Evolutionary conservation across 768 basidiomycete genomes (phyloP).

Genomic region (Steccherinum ochraceum): DNA sequence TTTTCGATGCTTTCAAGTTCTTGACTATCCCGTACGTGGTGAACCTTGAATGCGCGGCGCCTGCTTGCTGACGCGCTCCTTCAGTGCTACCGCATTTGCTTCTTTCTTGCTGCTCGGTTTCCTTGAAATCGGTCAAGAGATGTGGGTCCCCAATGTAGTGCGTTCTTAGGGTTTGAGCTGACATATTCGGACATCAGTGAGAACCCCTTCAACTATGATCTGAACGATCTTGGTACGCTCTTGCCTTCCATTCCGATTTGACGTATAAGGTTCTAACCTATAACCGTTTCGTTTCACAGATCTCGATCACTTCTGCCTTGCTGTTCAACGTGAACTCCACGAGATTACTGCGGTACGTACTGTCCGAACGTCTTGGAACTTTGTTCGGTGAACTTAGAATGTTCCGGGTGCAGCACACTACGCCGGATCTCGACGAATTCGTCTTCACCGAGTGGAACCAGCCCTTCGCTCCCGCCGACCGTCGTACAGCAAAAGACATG

Average conservation of each 20-base stretch:
- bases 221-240: slow-evolving; percentile 54
- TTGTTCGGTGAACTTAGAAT: slow-evolving; percentile 21
- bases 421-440: slow-evolving; percentile 44
- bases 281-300: slow-evolving; percentile 27
- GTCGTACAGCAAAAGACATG: slow-evolving; percentile 51
- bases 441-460: slow-evolving; percentile 56
- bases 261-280: background rate
- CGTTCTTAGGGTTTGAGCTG: background rate
- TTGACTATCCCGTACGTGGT: slow-evolving; percentile 44
- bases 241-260: background rate
- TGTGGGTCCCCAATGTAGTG: slow-evolving; percentile 25
- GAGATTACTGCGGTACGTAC: slow-evolving; percentile 62
- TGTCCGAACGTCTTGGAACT: slow-evolving; percentile 1
- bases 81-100: slow-evolving; percentile 50
- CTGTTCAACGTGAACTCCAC: slow-evolving; percentile 62
- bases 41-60: background rate
- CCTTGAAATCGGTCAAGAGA: slow-evolving; percentile 65
- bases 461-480: slow-evolving; percentile 64
- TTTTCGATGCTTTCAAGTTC: slow-evolving; percentile 33
- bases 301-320: slow-evolving; percentile 62
- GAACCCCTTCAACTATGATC: slow-evolving; percentile 63
- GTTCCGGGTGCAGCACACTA: slow-evolving; percentile 38
- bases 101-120: slow-evolving; percentile 61
- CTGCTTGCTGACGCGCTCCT: background rate
- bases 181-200: slow-evolving; percentile 34